Evolutionary conservation across 805 yeast genomes (phyloP).

Genomic region (Candida piceae): DNA sequence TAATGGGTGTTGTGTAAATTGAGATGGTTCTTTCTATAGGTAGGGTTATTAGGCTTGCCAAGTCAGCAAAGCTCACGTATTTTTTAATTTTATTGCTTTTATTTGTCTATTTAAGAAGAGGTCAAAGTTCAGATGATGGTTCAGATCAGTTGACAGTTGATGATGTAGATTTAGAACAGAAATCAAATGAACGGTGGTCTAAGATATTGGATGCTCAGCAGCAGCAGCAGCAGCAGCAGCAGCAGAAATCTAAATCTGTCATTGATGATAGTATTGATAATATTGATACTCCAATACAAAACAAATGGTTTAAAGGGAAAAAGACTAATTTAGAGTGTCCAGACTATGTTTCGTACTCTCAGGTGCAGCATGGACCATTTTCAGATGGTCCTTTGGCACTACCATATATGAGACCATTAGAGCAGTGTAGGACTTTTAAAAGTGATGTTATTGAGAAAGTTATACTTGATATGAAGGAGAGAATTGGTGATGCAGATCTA

Average conservation of each 20-base stretch:
- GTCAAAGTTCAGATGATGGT: not conserved
- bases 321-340: constrained; percentile 38
- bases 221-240: too few species aligned
- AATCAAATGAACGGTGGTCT: not conserved
- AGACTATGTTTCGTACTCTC: constrained; percentile 58
- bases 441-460: constrained; percentile 59
- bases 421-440: constrained; percentile 65
- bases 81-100: constrained; percentile 7
- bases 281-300: too few species aligned
- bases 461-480: constrained; percentile 45
- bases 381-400: constrained; percentile 49
- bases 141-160: not conserved
- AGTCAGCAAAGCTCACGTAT: constrained; percentile 16
- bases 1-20: too few species aligned
- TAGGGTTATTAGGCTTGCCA: constrained; percentile 5
- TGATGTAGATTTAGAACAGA: not conserved
- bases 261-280: too few species aligned
- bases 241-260: too few species aligned
- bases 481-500: constrained; percentile 58
- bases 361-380: constrained; percentile 48
- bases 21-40: constrained; percentile 11
- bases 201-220: not conserved
- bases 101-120: constrained; percentile 2
- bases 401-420: constrained; percentile 75
- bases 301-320: constrained; percentile 21